Evolutionary conservation across 352 stramenopile genomes (phyloP).

Genomic region (Globisporangium acanthophoron): DNA sequence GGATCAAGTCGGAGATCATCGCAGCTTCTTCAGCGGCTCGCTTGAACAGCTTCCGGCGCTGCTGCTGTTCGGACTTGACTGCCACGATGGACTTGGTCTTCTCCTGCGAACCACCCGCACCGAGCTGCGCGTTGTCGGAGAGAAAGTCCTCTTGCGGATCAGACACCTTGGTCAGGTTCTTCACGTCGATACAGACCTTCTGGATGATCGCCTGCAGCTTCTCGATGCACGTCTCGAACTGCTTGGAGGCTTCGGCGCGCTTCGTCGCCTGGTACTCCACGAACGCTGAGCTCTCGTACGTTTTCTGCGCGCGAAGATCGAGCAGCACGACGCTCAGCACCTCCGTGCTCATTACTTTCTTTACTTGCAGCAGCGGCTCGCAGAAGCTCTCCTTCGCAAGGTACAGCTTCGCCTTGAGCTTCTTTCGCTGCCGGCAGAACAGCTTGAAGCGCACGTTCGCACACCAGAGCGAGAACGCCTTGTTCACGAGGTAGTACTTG

Average conservation of each 20-base stretch:
- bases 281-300: slow-evolving; percentile 85
- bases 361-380: slow-evolving; percentile 81
- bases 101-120: slow-evolving; percentile 33
- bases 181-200: slow-evolving; percentile 88
- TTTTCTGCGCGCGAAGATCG: slow-evolving; percentile 85
- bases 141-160: slow-evolving; percentile 63
- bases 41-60: slow-evolving; percentile 76
- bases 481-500: slow-evolving; percentile 92
- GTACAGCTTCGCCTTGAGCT: slow-evolving; percentile 78
- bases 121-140: slow-evolving; percentile 29
- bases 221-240: slow-evolving; percentile 89
- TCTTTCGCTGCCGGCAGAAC: slow-evolving; percentile 87
- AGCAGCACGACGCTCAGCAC: slow-evolving; percentile 78
- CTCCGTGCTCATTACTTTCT: slow-evolving; percentile 84
- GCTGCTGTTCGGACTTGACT: slow-evolving; percentile 87
- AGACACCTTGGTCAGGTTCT: slow-evolving; percentile 71
- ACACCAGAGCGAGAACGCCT: slow-evolving; percentile 86
- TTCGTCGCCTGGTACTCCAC: slow-evolving; percentile 88
- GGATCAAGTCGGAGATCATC: slow-evolving; percentile 92
- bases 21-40: slow-evolving; percentile 81
- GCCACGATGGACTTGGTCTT: slow-evolving; percentile 93
- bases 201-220: slow-evolving; percentile 88
- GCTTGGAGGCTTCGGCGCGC: slow-evolving; percentile 81
- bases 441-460: slow-evolving; percentile 89
- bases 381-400: slow-evolving; percentile 90